A percentile compares a stretch with the other conserved stretches of the same genome.
Evolutionary conservation across 192 early-diverging fungal species (phyloP).

Genomic region (Blastocladiella britannica): DNA sequence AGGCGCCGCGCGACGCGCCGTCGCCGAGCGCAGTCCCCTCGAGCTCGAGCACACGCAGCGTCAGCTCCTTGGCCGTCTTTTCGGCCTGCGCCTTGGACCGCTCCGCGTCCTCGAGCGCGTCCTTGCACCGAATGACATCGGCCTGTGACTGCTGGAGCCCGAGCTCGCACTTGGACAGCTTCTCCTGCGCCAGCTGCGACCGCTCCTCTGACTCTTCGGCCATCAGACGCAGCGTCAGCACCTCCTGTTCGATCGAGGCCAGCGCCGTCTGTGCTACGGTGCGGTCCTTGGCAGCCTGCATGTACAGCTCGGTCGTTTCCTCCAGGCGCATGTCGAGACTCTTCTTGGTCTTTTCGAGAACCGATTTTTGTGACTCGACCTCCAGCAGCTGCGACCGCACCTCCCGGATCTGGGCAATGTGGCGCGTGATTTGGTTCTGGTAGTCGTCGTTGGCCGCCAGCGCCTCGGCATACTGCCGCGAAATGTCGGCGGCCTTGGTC

Average conservation of each 20-base stretch:
- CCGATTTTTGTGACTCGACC: constrained; percentile 36
- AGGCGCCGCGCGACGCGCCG: constrained; percentile 24
- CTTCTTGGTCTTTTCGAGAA: constrained; percentile 46
- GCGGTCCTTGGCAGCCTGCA: constrained; percentile 40
- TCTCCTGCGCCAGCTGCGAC: constrained; percentile 37
- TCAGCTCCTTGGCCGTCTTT: constrained; percentile 63
- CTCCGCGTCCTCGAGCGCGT: constrained; percentile 26
- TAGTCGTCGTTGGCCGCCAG: constrained; percentile 35
- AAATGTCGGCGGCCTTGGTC: constrained; percentile 47
- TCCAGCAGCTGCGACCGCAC: constrained; percentile 37
- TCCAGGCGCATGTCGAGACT: constrained; percentile 53
- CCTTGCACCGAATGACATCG: constrained; percentile 52
- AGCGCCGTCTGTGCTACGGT: constrained; percentile 48
- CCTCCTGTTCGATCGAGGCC: constrained; percentile 46
- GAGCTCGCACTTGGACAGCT: constrained; percentile 42
- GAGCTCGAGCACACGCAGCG: constrained; percentile 48
- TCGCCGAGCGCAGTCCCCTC: constrained; percentile 44
- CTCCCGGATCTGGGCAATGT: constrained; percentile 34
- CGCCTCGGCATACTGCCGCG: constrained; percentile 35
- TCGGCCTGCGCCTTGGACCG: constrained; percentile 44
- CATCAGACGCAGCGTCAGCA: constrained; percentile 43
- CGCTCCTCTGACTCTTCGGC: constrained; percentile 56
- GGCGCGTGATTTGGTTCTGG: constrained; percentile 30
- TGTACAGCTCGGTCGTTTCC: constrained; percentile 46
- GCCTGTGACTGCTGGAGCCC: constrained; percentile 37